These are phyloP conservation scores for Glycine latifolia DNA, from an alignment of 306 rosid species.

Conservation along the genomic window DNA sequence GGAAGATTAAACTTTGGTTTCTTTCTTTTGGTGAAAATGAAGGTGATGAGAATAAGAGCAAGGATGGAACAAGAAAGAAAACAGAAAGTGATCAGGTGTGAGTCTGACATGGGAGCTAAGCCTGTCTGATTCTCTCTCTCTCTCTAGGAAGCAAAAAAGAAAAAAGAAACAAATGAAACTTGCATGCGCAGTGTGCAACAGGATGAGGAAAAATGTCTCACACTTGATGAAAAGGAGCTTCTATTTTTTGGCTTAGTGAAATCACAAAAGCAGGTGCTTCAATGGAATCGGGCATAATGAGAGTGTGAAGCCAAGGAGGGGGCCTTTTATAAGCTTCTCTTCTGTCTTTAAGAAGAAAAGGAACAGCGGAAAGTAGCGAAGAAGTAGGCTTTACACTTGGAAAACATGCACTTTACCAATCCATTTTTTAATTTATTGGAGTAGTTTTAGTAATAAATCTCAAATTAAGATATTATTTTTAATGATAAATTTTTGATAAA, in stretches of 20 bases:
- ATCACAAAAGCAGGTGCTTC: conserved; percentile 45
- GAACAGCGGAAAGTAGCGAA: conserved; percentile 52
- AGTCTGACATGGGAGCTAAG: conserved; percentile 67
- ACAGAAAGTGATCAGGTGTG: conserved; percentile 53
- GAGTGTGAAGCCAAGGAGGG: conserved; percentile 50
- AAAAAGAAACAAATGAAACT: conserved; percentile 6
- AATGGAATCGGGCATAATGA: conserved; percentile 42
- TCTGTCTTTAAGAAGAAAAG: conserved; percentile 49
- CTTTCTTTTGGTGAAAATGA: conserved; percentile 64
- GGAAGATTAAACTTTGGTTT: conserved; percentile 70
- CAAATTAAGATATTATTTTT: too few species aligned
- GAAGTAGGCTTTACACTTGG: conserved; percentile 63
- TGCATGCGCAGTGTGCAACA: conserved; percentile 36
- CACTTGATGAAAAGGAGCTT: conserved; percentile 40
- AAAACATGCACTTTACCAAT: conserved; percentile 36
- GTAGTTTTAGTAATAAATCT: too few species aligned
- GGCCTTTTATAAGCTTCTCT: conserved; percentile 59
- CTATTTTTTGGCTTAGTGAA: conserved; percentile 37
- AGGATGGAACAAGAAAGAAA: conserved; percentile 63
- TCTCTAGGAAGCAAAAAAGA: not conserved
- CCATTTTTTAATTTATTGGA: not conserved
- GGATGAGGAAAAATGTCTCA: conserved; percentile 38
- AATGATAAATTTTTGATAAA: too few species aligned
- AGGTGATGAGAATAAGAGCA: conserved; percentile 56
- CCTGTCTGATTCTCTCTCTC: conserved; percentile 35